Evolutionary conservation across 495 filamentous ascomycete species (phyloP).

Genomic region (Talaromyces borbonicus): DNA sequence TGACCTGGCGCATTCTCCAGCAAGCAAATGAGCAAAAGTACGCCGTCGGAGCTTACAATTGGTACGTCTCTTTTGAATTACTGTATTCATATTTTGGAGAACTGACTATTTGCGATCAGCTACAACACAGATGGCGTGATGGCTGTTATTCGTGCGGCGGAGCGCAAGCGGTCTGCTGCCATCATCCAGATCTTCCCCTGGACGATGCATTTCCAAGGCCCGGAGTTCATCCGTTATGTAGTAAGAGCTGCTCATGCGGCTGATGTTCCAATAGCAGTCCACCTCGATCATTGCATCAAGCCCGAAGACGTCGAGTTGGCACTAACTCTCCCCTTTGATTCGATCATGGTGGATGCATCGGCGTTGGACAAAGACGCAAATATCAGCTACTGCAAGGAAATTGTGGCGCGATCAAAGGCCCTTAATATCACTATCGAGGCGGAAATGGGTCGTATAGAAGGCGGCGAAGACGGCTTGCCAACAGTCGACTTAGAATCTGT

Average conservation of each 20-base stretch:
- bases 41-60: constrained; percentile 11
- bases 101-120: not conserved
- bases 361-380: constrained; percentile 65
- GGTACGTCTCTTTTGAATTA: constrained; percentile 5
- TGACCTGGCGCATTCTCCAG: constrained; percentile 12
- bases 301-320: constrained; percentile 46
- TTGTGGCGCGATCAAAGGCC: constrained; percentile 50
- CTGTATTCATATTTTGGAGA: not conserved
- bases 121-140: constrained; percentile 68
- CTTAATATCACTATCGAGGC: constrained; percentile 59
- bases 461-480: constrained; percentile 64
- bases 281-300: constrained; percentile 56
- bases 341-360: constrained; percentile 61
- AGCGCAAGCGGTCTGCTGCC: constrained; percentile 51
- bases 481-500: constrained; percentile 54
- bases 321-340: constrained; percentile 50
- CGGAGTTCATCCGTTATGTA: constrained; percentile 39
- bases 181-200: constrained; percentile 70
- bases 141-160: constrained; percentile 56
- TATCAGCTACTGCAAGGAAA: constrained; percentile 48
- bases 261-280: constrained; percentile 50
- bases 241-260: constrained; percentile 44
- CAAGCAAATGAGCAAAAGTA: constrained; percentile 9
- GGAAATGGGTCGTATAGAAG: constrained; percentile 61
- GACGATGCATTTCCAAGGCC: constrained; percentile 52